Conservation (phyloP, 441 rosid genomes). For the Erodium trifolium region DNA sequence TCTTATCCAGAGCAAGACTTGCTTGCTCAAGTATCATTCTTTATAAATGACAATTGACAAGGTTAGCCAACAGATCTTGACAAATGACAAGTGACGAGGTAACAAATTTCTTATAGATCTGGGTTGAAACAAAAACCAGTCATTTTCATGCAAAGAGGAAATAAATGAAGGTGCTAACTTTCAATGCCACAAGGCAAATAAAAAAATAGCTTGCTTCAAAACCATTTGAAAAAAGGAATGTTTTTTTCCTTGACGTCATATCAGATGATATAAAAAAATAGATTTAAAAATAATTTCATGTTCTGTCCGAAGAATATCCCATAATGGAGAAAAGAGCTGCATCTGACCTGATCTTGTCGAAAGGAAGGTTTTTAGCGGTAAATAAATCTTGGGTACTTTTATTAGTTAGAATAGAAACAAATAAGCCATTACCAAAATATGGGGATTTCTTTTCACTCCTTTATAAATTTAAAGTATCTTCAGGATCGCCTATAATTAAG, state of each 20-base stretch:
- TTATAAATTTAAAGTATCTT: background rate
- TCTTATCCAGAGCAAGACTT: slow-evolving; percentile 1
- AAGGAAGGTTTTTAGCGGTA: background rate
- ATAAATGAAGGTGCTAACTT: background rate
- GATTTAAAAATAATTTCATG: background rate
- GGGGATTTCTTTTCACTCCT: background rate
- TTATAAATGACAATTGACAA: background rate
- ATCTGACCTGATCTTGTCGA: background rate
- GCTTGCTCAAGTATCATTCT: background rate
- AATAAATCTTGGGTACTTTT: background rate
- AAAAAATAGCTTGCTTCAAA: background rate
- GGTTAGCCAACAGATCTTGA: background rate
- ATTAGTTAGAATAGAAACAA: background rate
- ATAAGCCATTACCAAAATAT: background rate
- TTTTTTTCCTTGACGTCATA: background rate
- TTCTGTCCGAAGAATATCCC: background rate
- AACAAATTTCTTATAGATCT: background rate
- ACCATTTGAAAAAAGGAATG: background rate
- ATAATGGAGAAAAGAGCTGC: background rate
- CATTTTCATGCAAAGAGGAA: background rate
- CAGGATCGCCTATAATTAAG: background rate
- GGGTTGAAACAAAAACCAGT: background rate
- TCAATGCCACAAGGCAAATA: background rate
- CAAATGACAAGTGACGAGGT: slow-evolving; percentile 7
- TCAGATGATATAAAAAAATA: background rate